Base-by-base conservation (phyloP, 768 basidiomycete genomes). In the Serpula lacrymans region DNA sequence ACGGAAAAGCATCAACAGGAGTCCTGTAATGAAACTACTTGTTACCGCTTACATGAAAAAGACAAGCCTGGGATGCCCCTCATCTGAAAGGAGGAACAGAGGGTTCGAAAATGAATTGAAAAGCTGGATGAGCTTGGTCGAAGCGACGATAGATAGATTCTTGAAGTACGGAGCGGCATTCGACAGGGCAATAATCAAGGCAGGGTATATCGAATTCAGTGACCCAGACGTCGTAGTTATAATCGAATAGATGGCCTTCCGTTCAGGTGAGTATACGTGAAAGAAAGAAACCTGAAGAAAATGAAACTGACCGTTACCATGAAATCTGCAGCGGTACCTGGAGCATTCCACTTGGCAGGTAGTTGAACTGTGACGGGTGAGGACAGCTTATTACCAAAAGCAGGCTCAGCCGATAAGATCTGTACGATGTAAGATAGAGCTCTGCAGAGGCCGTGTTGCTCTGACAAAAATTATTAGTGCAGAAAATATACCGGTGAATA, bases 41-140 rank as follows among this genome's bases (percentile, higher is more conserved):
- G 9, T 33, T 23, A 20, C 37, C 20, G 61, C 79, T 46, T 47
- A 90, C 89, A 93, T 84, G 59, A 91, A 96, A 64, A 88, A 98
- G 23, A 97, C 73, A 22, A 97, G 65, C 46, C 96, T 69, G 1
- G 96, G 96, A 56, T 97, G 92, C 6, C 94, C 91, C 62, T 97
- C 96, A 47, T 98, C 96, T 3, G 88, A 83, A 14, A 99, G 65
- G 24, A 98, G 67, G 62, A 97, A 97, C 2, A 81, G 67, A 0
- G 96, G 89, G 44, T 84, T 89, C 5, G 91, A 84, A 58, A 99
- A 95, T 0, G 95, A 90, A 21, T 77, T 83, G 64, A 96, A 91
- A 5, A 98, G 75, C 60, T 96, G 92, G 25, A 94, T 59, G 6
- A 99, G 72, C 13, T 88, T 76, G 5, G 88, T 85, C 3, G 92